phyloP scores from a whole-genome alignment of 768 basidiomycete species.

The Tephrocybe rancida region DNA sequence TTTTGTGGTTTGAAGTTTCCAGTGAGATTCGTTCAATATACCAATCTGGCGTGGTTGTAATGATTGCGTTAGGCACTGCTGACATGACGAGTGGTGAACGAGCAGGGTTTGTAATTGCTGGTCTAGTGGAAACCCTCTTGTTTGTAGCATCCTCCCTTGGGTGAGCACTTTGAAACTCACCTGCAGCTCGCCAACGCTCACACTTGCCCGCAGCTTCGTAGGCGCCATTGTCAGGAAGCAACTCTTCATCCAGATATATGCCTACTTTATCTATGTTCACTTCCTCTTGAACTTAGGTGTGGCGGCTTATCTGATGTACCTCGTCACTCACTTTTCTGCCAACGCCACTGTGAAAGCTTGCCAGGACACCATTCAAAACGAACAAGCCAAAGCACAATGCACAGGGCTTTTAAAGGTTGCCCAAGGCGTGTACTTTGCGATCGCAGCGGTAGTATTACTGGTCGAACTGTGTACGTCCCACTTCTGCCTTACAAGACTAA shows the following conservation, averaged over 20 bases:
- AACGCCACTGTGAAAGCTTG: slow-evolving; percentile 48
- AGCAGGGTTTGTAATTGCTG: slow-evolving; percentile 50
- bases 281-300: slow-evolving; percentile 56
- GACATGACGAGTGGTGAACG: slow-evolving; percentile 35
- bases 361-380: slow-evolving; percentile 40
- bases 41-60: slow-evolving; percentile 1
- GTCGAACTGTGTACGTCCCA: slow-evolving; percentile 57
- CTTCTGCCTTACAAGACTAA: too few relatives aligned
- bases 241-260: slow-evolving; percentile 56
- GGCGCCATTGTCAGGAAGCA: slow-evolving; percentile 68
- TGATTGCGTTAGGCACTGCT: slow-evolving; percentile 28
- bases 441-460: slow-evolving; percentile 46
- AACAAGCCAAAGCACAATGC: slow-evolving; percentile 47
- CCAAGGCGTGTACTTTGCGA: slow-evolving; percentile 45
- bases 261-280: slow-evolving; percentile 59
- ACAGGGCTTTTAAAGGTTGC: slow-evolving; percentile 40
- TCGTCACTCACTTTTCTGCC: slow-evolving; percentile 47
- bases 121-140: slow-evolving; percentile 54
- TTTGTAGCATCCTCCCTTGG: slow-evolving; percentile 58
- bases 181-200: slow-evolving; percentile 1
- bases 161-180: slow-evolving; percentile 32
- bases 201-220: slow-evolving; percentile 45
- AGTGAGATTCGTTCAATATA: slow-evolving; percentile 40
- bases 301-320: slow-evolving; percentile 52
- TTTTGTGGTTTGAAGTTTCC: slow-evolving; percentile 64